These are phyloP conservation scores for Myxozyma sirexii DNA, from an alignment of 805 yeast species.

Conservation along the genomic window DNA sequence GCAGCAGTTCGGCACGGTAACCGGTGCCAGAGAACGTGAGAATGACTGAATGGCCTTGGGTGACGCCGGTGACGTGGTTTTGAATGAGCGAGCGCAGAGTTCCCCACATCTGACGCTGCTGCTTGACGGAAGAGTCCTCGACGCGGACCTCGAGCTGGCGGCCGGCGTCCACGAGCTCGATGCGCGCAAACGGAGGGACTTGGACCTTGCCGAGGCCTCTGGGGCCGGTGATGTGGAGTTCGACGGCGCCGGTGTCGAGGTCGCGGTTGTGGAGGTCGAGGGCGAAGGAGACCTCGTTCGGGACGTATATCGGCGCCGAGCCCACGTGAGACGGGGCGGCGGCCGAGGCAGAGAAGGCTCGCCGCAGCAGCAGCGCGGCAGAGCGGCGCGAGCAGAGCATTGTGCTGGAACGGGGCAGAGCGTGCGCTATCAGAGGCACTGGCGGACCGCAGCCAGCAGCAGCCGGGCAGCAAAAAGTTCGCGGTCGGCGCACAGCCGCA, in stretches of 20 bases:
- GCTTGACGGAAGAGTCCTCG: constrained; percentile 55
- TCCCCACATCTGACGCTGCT: constrained; percentile 94
- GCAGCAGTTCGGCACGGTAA: constrained; percentile 73
- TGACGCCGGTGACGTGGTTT: constrained; percentile 82
- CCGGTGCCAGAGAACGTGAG: constrained; percentile 95
- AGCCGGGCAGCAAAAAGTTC: too few relatives aligned
- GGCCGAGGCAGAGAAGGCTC: constrained; percentile 19
- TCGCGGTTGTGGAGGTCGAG: constrained; percentile 40
- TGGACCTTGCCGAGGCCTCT: constrained; percentile 65
- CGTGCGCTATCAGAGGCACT: too few relatives aligned
- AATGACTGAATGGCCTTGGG: constrained; percentile 89
- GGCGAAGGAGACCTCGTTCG: constrained; percentile 59
- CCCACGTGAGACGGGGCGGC: constrained; percentile 67
- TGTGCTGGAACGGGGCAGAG: background rate
- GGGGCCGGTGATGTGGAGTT: constrained; percentile 74
- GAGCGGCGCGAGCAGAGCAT: background rate
- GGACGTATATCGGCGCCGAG: constrained; percentile 68
- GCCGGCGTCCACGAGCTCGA: constrained; percentile 55
- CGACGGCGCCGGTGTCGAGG: constrained; percentile 44
- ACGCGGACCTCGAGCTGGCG: constrained; percentile 57
- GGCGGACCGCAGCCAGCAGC: too few relatives aligned
- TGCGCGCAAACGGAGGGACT: constrained; percentile 51
- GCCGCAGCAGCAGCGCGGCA: background rate
- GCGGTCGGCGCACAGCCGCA: background rate
- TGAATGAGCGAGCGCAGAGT: constrained; percentile 78